phyloP scores from a whole-genome alignment of 352 stramenopile species.

The Pythium dissimile region DNA sequence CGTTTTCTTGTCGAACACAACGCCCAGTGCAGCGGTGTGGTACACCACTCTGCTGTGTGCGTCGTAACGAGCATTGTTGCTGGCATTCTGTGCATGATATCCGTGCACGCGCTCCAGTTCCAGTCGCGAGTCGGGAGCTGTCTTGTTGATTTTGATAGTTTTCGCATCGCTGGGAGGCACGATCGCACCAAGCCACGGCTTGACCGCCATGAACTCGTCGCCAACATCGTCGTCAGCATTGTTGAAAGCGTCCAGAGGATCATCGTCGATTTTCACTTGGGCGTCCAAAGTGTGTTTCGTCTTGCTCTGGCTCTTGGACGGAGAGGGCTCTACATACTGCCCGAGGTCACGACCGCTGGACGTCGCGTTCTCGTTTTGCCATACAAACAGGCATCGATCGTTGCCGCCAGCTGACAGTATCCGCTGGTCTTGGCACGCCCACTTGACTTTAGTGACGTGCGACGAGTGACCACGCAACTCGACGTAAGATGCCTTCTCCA shows the following conservation, averaged over 20 bases:
- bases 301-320: not conserved
- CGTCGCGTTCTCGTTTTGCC: conserved; percentile 39
- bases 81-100: conserved; percentile 66
- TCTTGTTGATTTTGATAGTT: conserved; percentile 27
- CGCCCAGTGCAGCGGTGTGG: conserved; percentile 67
- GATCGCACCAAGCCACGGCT: conserved; percentile 84
- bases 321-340: not conserved
- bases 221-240: conserved; percentile 41
- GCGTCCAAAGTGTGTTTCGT: not conserved
- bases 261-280: conserved; percentile 10
- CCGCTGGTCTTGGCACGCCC: conserved; percentile 51
- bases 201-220: conserved; percentile 90
- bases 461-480: conserved; percentile 69
- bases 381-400: conserved; percentile 76
- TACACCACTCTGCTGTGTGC: conserved; percentile 60
- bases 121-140: conserved; percentile 38
- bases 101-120: conserved; percentile 72
- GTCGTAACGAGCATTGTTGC: conserved; percentile 80
- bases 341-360: not conserved
- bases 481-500: conserved; percentile 48
- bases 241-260: conserved; percentile 29
- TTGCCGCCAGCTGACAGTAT: conserved; percentile 75
- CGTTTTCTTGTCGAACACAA: conserved; percentile 54
- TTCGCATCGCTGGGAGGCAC: conserved; percentile 57
- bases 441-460: conserved; percentile 80